A percentile compares a stretch with the other conserved stretches of the same genome.
Conservation (phyloP, 176 grass and related monocot species). For the Carex myosuroides region DNA sequence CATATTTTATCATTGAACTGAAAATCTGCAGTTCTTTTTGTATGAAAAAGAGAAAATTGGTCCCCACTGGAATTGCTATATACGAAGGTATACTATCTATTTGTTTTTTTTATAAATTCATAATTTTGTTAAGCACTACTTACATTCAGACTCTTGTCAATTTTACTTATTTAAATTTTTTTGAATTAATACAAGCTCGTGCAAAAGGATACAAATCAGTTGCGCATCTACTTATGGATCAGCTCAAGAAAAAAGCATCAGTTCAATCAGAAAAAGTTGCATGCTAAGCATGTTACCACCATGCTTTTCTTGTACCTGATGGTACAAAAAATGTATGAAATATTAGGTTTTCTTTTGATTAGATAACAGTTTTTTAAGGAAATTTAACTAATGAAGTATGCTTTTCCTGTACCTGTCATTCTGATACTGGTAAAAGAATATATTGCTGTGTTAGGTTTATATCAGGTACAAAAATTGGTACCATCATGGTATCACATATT, state of each 20-base stretch:
- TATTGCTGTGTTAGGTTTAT: not conserved
- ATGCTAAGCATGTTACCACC: not conserved
- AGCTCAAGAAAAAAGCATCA: slow-evolving; percentile 42
- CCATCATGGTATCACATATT: not conserved
- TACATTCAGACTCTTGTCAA: not conserved
- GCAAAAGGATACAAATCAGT: slow-evolving; percentile 68
- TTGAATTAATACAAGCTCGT: slow-evolving; percentile 35
- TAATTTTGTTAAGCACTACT: not conserved
- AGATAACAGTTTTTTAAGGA: not conserved
- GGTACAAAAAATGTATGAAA: not conserved
- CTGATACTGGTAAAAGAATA: not conserved
- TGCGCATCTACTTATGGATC: slow-evolving; percentile 84
- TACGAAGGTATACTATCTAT: slow-evolving; percentile 53
- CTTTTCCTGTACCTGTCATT: not conserved
- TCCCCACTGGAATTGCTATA: slow-evolving; percentile 82
- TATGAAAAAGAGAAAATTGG: slow-evolving; percentile 78
- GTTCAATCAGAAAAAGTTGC: not conserved
- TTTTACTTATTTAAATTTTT: not conserved
- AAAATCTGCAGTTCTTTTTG: slow-evolving; percentile 55
- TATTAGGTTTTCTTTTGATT: slow-evolving; percentile 6
- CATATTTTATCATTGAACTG: not conserved
- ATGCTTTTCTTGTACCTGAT: too few species aligned
- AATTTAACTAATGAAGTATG: not conserved
- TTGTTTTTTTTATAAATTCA: not conserved
- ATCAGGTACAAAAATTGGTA: not conserved